Conservation (phyloP, 2,329 filamentous ascomycete species). For the Cladosporium halotolerans region DNA sequence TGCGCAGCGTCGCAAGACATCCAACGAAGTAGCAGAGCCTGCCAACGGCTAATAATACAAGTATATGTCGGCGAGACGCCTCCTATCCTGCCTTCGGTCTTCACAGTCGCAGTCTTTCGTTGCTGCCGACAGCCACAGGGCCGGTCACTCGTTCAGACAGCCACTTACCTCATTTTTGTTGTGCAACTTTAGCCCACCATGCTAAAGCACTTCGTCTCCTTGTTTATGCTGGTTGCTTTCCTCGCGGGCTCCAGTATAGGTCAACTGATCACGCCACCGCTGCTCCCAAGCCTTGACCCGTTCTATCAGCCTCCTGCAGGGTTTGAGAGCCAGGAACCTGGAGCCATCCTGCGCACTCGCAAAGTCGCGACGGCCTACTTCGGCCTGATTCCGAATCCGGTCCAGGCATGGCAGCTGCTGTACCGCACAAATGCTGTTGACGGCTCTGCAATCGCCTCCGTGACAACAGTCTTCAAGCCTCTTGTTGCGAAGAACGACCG, state of each 20-base stretch:
- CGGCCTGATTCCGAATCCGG: constrained; percentile 19
- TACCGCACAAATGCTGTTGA: constrained; percentile 23
- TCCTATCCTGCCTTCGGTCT: too few species aligned
- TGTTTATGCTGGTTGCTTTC: not conserved
- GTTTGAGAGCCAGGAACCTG: constrained; percentile 18
- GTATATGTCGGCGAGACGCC: too few species aligned
- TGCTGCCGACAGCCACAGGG: too few species aligned
- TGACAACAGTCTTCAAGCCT: constrained; percentile 25
- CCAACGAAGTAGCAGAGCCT: too few species aligned
- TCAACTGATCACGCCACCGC: constrained; percentile 1
- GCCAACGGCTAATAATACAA: too few species aligned
- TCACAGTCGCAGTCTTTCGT: too few species aligned
- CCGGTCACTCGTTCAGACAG: too few species aligned
- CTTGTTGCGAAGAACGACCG: constrained; percentile 18
- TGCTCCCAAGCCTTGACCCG: constrained; percentile 19
- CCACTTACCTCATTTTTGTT: too few species aligned
- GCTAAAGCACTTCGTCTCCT: not conserved
- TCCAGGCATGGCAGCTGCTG: constrained; percentile 22
- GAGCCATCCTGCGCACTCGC: constrained; percentile 22
- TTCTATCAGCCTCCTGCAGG: constrained; percentile 25
- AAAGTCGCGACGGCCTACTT: constrained; percentile 18
- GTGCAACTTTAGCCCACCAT: not conserved
- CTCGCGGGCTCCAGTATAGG: not conserved
- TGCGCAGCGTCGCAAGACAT: too few species aligned
- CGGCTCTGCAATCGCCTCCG: constrained; percentile 23